Conservation (phyloP, 352 stramenopile species). For the Globisporangium camurandrum region DNA sequence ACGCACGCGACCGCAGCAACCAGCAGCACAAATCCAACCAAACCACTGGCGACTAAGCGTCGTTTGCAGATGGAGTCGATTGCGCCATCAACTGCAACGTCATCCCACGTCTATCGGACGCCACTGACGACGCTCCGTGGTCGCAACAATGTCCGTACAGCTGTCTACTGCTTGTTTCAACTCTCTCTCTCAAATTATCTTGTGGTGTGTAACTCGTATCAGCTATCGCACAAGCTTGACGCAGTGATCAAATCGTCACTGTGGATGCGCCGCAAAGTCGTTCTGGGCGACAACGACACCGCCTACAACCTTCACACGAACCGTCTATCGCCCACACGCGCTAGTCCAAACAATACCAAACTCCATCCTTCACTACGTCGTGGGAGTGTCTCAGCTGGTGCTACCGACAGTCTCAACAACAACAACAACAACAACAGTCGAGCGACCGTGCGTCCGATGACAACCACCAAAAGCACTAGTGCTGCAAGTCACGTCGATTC, state of each 20-base stretch:
- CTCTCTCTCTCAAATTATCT: neutral
- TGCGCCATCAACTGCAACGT: neutral
- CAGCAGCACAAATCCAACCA: neutral
- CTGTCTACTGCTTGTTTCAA: neutral
- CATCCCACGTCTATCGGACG: constrained; percentile 5
- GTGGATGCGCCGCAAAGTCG: constrained; percentile 49
- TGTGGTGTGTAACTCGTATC: neutral
- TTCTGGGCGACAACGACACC: constrained; percentile 32
- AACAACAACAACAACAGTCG: constrained; percentile 10
- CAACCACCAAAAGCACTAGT: too few relatives aligned
- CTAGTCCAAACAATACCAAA: constrained; percentile 11
- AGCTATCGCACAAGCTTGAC: constrained; percentile 57
- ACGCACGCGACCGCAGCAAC: constrained; percentile 5
- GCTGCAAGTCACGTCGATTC: constrained; percentile 6
- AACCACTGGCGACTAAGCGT: constrained; percentile 8
- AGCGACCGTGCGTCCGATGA: too few relatives aligned
- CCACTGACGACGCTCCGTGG: constrained; percentile 10
- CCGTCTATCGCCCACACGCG: too few relatives aligned
- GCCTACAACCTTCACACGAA: too few relatives aligned
- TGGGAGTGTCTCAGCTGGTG: neutral
- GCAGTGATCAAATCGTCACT: constrained; percentile 43
- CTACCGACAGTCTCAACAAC: neutral
- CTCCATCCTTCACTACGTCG: constrained; percentile 14
- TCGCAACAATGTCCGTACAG: constrained; percentile 13
- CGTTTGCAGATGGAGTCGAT: constrained; percentile 14